Base-by-base conservation (phyloP, 805 yeast genomes). In the Ogataea kodamae region DNA sequence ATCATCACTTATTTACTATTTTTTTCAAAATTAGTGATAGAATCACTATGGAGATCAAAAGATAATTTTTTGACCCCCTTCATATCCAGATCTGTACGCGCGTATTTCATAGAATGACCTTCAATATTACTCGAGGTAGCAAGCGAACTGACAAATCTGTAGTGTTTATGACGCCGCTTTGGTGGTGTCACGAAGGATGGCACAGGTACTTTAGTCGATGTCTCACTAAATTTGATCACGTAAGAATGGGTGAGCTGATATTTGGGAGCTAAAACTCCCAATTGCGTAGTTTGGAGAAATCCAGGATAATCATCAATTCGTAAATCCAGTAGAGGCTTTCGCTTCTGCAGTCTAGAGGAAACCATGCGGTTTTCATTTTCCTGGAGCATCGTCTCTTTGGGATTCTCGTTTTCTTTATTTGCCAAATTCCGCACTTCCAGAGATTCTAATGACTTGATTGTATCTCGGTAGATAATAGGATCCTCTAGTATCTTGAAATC, bases 101-200 rank as follows among this genome's bases (percentile, higher is more conserved):
- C 22, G n/a, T 11, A 8, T 7, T 15, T 18, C 2, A 37, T 30
- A 6, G 36, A n/a, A n/a, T n/a, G n/a, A n/a, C n/a, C n/a, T n/a
- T n/a, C n/a, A n/a, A n/a, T n/a, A n/a, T n/a, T n/a, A n/a, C n/a
- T 12, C 9, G 8, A 12, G 21, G 14, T 25, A 11, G 25, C 17
- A 6, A 18, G 18, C 1, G 50, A 36, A 15, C 35, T 33, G n/a
- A 47, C 37, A 32, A 43, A 47, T n/a, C 31, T 35, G 31, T 47
- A 49, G 5, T 34, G 40, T 11, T 41, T 31, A 19, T 41, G 32
- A 19, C 46, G 26, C 10, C 17, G 30, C 21, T 49, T 49, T 3
- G 54, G 54, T 4, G 54, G 54, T 4, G 54, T 49, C 20, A 47
- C 39, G 21, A 36, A 49, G 6, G 52, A 49, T 8, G 54, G 54